Base-by-base conservation (phyloP, 805 yeast genomes). In the Candida mattraensis region DNA sequence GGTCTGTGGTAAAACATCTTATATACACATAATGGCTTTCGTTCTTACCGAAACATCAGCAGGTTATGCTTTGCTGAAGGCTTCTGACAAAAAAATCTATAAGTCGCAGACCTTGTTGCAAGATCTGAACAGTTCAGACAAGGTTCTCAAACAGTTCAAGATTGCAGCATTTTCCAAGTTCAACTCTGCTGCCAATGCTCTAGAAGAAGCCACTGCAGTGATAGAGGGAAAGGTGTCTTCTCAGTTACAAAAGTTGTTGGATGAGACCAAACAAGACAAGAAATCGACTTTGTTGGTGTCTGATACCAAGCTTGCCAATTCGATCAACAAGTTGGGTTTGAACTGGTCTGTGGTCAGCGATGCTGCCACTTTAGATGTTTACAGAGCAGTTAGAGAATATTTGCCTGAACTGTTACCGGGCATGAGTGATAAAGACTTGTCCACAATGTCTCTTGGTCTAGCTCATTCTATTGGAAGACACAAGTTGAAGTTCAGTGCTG, bases 391-490 rank as follows among this genome's bases (percentile, higher is more conserved):
- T 52, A 83, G 94, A 61, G 96, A 91, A 69, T 80, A 88, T 61
- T 76, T 93, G 56, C 96, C 99, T 39, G 95, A 86, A 47, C 77
- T 91, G 45, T 74, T 91, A 53, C 98, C 99, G 42, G 99, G 99
- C 52, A 74, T 93, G 63, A 78, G 81, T 30, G 96, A 87, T 57
- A 64, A 76, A 47, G 91, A 87, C 53, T 67, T 91, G 52, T 79
- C 84, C 46, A 93, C 93, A 59, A 93, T 91, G 99, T 85, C 98
- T 9, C 78, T 91, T 47, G 99, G 99, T 78, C 78, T 93, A 63
- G 97, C 99, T 34, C 99, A 93, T 69, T 91, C 98, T 32, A 83
- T 93, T 55, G 99, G 98, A 59, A 91, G 99, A 71, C 95, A 91
- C 68, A 93, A 93, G 72, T 80, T 93, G 63, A 93, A 93, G 69